Conservation (phyloP, 805 yeast species). For the Wickerhamiella kurtzmanii region DNA sequence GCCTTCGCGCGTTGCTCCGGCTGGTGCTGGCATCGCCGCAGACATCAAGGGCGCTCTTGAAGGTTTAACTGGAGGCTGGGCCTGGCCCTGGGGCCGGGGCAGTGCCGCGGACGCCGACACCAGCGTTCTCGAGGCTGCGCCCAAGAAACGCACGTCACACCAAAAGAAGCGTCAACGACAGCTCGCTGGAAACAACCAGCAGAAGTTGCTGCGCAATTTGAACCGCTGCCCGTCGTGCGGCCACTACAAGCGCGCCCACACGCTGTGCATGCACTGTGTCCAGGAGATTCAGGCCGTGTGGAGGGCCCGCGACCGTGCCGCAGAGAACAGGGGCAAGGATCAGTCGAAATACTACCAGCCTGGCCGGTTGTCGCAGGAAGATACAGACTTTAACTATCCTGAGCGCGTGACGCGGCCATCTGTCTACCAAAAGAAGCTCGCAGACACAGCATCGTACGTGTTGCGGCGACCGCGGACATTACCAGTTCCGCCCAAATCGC, state of each 20-base stretch:
- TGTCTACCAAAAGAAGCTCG: conserved; percentile 32
- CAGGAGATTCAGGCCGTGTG: conserved; percentile 65
- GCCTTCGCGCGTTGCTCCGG: conserved; percentile 3
- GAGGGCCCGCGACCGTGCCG: conserved; percentile 29
- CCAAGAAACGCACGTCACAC: conserved; percentile 86
- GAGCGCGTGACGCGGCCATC: conserved; percentile 21
- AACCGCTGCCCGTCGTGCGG: conserved; percentile 96
- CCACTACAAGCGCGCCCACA: conserved; percentile 74
- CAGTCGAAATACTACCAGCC: conserved; percentile 19
- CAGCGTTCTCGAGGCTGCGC: conserved; percentile 55
- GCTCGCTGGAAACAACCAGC: conserved; percentile 68
- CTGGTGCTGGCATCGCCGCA: conserved; percentile 8
- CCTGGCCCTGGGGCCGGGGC: conserved; percentile 1
- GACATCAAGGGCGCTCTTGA: not conserved
- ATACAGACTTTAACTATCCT: conserved; percentile 20
- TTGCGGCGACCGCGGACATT: conserved; percentile 24
- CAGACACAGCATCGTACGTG: conserved; percentile 43
- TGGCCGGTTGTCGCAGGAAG: conserved; percentile 10
- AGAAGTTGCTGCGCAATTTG: conserved; percentile 59
- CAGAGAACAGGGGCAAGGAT: conserved; percentile 13
- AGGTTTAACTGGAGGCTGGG: conserved; percentile 1
- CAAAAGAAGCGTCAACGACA: conserved; percentile 73
- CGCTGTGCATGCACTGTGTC: conserved; percentile 87
- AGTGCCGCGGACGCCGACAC: conserved; percentile 1
- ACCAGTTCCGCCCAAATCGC: conserved; percentile 7